Conservation (phyloP, 2,329 filamentous ascomycete species). For the Penicillium sp. region DNA sequence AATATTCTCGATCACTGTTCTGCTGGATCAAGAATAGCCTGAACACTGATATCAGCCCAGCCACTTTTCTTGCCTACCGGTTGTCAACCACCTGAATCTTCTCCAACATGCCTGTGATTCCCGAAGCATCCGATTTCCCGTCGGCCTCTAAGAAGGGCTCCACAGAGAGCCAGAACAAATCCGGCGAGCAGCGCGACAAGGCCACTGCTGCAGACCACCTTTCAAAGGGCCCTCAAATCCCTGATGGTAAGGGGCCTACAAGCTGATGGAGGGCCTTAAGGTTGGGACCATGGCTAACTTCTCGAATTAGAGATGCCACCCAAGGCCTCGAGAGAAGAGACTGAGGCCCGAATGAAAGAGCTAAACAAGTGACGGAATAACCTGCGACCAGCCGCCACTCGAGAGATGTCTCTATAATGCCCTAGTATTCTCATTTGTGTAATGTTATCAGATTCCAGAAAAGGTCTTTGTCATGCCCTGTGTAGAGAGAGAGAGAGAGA, state of each 20-base stretch:
- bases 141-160: conserved; percentile 15
- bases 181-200: conserved; percentile 31
- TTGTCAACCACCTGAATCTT: background rate
- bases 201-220: conserved; percentile 30
- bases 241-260: conserved; percentile 28
- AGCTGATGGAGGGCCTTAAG: conserved; percentile 4
- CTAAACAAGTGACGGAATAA: conserved; percentile 44
- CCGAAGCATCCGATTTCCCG: conserved; percentile 23
- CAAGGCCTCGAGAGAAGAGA: conserved; percentile 58
- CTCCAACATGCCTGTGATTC: conserved; percentile 27
- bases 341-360: conserved; percentile 57
- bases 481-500: too few species aligned
- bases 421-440: too few species aligned
- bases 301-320: conserved; percentile 34
- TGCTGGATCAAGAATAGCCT: too few species aligned
- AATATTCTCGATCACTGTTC: too few species aligned
- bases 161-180: conserved; percentile 17
- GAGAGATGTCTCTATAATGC: too few species aligned
- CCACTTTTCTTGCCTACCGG: too few species aligned
- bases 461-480: too few species aligned
- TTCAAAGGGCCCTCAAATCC: conserved; percentile 43
- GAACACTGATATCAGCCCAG: too few species aligned
- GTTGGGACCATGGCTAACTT: too few species aligned
- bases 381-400: background rate
- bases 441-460: too few species aligned